Evolutionary conservation across 2,329 filamentous ascomycete genomes (phyloP).

Genomic region (Myotisia sp.): DNA sequence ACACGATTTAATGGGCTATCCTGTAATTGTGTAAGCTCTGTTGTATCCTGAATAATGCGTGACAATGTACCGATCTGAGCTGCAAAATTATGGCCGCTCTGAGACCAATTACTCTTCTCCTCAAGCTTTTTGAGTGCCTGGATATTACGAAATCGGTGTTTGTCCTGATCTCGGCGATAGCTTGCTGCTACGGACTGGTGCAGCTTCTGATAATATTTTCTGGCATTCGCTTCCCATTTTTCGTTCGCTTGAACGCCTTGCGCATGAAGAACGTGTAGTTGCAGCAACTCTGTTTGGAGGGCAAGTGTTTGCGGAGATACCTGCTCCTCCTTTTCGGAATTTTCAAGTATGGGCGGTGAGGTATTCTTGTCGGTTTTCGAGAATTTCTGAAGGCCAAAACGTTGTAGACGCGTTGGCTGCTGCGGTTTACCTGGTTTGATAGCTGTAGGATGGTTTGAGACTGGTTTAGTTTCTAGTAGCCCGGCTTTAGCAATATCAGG

Average conservation of each 20-base stretch:
- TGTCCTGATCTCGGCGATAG: constrained; percentile 23
- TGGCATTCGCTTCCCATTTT: constrained; percentile 21
- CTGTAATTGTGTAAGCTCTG: constrained; percentile 18
- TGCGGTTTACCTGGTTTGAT: constrained; percentile 17
- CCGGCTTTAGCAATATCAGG: constrained; percentile 11
- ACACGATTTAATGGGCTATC: constrained; percentile 20
- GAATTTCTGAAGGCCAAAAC: constrained; percentile 27
- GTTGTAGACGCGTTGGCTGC: constrained; percentile 27
- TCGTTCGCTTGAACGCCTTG: constrained; percentile 17
- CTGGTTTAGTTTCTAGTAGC: constrained; percentile 10
- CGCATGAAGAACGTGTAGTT: constrained; percentile 28
- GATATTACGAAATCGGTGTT: constrained; percentile 22
- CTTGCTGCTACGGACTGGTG: constrained; percentile 24
- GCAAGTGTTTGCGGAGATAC: constrained; percentile 24
- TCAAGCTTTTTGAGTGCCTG: constrained; percentile 24
- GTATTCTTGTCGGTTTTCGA: constrained; percentile 13
- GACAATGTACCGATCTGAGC: constrained; percentile 28
- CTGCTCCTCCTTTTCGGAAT: constrained; percentile 16
- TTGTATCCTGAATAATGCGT: constrained; percentile 26
- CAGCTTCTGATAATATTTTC: constrained; percentile 20
- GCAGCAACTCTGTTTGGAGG: constrained; percentile 31
- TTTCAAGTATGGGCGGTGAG: constrained; percentile 7
- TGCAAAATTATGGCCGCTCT: constrained; percentile 19
- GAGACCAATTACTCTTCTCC: constrained; percentile 19
- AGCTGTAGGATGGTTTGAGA: constrained; percentile 6